A percentile compares a stretch with the other conserved stretches of the same genome.
These are phyloP conservation scores for Apiotrichum mycotoxinovorans DNA, from an alignment of 1,284 basidiomycete species.

Conservation along the genomic window DNA sequence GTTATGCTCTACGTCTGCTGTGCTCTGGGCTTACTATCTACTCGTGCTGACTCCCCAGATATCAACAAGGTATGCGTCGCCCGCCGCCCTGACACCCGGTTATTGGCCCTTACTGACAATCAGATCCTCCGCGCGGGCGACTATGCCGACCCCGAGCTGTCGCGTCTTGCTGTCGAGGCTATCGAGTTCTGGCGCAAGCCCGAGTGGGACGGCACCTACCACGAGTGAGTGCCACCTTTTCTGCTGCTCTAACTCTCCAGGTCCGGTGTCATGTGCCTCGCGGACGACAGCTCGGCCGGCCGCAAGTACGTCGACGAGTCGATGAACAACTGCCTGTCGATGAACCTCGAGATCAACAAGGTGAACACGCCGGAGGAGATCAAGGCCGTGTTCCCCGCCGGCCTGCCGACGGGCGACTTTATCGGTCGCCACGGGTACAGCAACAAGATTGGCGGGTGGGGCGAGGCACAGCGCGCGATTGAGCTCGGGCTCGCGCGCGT, in stretches of 20 bases:
- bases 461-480: conserved; percentile 67
- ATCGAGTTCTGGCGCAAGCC: conserved; percentile 47
- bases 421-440: conserved; percentile 58
- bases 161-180: conserved; percentile 45
- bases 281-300: conserved; percentile 25
- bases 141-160: conserved; percentile 42
- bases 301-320: conserved; percentile 37
- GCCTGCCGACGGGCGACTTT: conserved; percentile 30
- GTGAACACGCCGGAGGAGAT: conserved; percentile 24
- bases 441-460: conserved; percentile 82
- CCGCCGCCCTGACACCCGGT: not conserved
- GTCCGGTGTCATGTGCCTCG: conserved; percentile 42
- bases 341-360: conserved; percentile 29
- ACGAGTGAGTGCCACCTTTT: conserved; percentile 59
- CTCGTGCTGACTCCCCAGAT: conserved; percentile 24
- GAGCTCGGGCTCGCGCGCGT: conserved; percentile 60
- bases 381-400: conserved; percentile 19
- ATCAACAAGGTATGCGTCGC: conserved; percentile 43
- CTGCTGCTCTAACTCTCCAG: conserved; percentile 14
- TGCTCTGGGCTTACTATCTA: too few species aligned
- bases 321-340: conserved; percentile 31
- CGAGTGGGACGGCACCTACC: conserved; percentile 70
- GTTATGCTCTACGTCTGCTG: too few species aligned
- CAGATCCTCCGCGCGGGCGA: conserved; percentile 49
- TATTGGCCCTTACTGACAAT: not conserved